A percentile compares a stretch with the other conserved stretches of the same genome.
Conservation (phyloP, 257 asterid species). For the Solanum etuberosum region DNA sequence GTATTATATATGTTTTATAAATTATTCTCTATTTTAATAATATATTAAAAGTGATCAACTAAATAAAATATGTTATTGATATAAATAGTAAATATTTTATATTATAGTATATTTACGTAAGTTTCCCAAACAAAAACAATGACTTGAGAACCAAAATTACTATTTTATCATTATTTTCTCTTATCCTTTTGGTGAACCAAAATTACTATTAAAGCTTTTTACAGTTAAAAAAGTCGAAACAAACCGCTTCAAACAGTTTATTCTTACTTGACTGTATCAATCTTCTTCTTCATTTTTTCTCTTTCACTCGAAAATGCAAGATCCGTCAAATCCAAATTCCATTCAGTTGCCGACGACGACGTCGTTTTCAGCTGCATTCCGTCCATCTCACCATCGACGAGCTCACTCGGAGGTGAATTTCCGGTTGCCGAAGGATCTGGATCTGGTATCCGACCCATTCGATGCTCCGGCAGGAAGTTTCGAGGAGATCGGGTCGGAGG, state of each 20-base stretch:
- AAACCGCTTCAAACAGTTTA: not conserved
- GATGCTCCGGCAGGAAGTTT: constrained; percentile 53
- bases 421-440: constrained; percentile 76
- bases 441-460: constrained; percentile 65
- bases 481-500: constrained; percentile 94
- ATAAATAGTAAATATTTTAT: too few relatives aligned
- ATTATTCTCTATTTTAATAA: too few relatives aligned
- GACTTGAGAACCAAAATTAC: too few relatives aligned
- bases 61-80: too few relatives aligned
- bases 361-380: constrained; percentile 40
- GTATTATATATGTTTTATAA: too few relatives aligned
- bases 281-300: not conserved
- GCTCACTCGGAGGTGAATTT: constrained; percentile 90
- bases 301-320: constrained; percentile 48
- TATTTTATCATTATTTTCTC: not conserved
- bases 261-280: not conserved
- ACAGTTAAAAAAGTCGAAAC: not conserved
- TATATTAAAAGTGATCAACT: too few relatives aligned
- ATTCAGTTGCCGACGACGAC: not conserved
- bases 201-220: not conserved
- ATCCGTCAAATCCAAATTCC: constrained; percentile 43
- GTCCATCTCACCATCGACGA: constrained; percentile 73
- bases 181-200: not conserved
- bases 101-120: too few relatives aligned
- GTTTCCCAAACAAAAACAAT: too few relatives aligned